Percentiles rank a stretch among this genome's conserved stretches.
Conservation (phyloP, 176 grass and related monocot genomes). For the Metroxylon sagu region DNA sequence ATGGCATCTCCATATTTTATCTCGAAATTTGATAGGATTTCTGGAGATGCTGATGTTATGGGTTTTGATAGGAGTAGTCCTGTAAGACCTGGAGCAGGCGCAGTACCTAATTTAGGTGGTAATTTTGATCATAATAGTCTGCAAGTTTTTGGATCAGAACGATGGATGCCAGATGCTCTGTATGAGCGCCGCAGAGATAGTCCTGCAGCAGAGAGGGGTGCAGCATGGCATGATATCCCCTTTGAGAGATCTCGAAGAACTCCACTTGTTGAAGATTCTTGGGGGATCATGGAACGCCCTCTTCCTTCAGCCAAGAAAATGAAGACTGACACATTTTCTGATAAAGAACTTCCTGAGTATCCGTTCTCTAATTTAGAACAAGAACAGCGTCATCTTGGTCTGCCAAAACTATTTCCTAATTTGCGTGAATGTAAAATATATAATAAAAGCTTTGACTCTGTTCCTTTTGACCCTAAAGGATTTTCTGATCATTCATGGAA, state of each 20-base stretch:
- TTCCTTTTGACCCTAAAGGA: constrained; percentile 24
- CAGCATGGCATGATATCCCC: constrained; percentile 38
- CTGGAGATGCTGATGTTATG: constrained; percentile 31
- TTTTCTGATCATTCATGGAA: constrained; percentile 37
- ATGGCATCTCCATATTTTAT: constrained; percentile 20
- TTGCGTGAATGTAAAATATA: constrained; percentile 28
- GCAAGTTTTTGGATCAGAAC: constrained; percentile 30
- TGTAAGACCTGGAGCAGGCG: constrained; percentile 17
- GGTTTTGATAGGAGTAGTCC: constrained; percentile 31
- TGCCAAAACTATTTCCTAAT: constrained; percentile 32
- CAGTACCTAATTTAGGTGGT: constrained; percentile 19
- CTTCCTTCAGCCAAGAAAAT: constrained; percentile 49
- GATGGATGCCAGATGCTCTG: constrained; percentile 38
- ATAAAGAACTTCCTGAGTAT: constrained; percentile 80
- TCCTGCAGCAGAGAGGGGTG: constrained; percentile 31
- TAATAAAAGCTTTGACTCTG: constrained; percentile 19
- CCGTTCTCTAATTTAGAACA: constrained; percentile 59
- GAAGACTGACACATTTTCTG: constrained; percentile 34
- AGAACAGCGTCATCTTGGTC: constrained; percentile 27
- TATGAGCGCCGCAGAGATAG: constrained; percentile 35
- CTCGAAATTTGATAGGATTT: constrained; percentile 17
- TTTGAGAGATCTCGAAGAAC: constrained; percentile 35
- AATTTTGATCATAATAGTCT: constrained; percentile 30
- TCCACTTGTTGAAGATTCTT: constrained; percentile 41
- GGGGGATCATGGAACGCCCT: constrained; percentile 28